Base-by-base conservation (phyloP, 768 basidiomycete genomes). In the Mycena rosella region DNA sequence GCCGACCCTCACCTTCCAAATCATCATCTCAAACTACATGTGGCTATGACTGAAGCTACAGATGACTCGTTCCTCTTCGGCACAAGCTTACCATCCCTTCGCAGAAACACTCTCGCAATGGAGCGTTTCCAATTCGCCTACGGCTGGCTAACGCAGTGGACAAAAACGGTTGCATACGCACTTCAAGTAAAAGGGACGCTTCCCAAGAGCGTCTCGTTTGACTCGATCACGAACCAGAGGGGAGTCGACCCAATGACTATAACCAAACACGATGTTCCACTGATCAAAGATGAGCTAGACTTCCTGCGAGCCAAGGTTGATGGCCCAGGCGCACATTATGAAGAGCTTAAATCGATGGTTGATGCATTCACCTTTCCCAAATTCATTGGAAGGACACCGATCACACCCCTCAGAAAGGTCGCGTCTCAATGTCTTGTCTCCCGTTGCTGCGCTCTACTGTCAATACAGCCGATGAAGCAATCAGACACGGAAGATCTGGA, bases 11-110 rank as follows among this genome's bases (percentile, higher is more conserved):
- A 75, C 38, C 62, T 63, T 2, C 53, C 56, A 1, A 55, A 72
- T 38, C 62, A 74, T 17, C 20, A 36, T 3, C 27, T 60, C 7
- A 51, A 26, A n/a, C 47, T 72, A 6, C 32, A 42, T 3, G 67
- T 73, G 15, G 58, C 70, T 11, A 75, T 76, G 72, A 71, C 73
- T n/a, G 72, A 76, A 53, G 75, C 76, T 9, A 75, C 71, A 3
- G 74, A 77, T 60, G 73, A 77, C 44, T 67, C 70, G 0, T 71
- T 63, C 30, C 54, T 76, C n/a, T 70, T 63, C 14, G 22, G 49
- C 17, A 36, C 3, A 18, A 38, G 22, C 14, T n/a, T 54, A 22
- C 5, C 2, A 9, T 36, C 53, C 3, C 22, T 38, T 14, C 53
- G 34, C 34, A 54, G 53, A 13, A 38, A 38, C 34, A 38, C 34